Base-by-base conservation (phyloP, 2,329 filamentous ascomycete genomes). In the Cladosporium sp. region DNA sequence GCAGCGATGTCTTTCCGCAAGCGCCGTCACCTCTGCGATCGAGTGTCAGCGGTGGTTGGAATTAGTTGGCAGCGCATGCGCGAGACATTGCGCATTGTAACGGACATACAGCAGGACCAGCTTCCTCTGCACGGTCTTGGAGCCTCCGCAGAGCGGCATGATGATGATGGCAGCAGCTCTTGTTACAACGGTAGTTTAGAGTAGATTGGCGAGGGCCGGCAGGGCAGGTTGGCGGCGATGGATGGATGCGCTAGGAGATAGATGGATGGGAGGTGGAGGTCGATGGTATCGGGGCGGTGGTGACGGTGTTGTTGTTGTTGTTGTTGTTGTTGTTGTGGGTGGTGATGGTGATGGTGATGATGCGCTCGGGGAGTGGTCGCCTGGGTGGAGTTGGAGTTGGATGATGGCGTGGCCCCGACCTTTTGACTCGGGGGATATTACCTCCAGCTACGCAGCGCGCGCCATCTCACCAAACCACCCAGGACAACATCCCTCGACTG, bases 1-100 rank as follows among this genome's bases (percentile, higher is more conserved):
- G 82, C 75, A 98, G 81, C 70, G 93, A 97, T 64, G 95, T 99
- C 85, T 99, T 99, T 77, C 94, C 94, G 80, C 91, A 96, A 73
- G 94, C 94, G 85, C 94, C 94, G 78, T 98, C 94, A 74, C 94
- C 94, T 77, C 93, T 97, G 75, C 77, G 70, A 71, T 73, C 46
- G 57, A 51, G 61, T 46, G 36, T 70, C 64, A 67, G 72, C 67
- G 65, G 62, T 46, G 32, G 39, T 23, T 34, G 30, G 2, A 21
- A 57, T 21, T 39, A 16, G 49, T 28, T 21, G 18, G 26, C 14
- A 32, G 51, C 11, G 39, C 57, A 61, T 61, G 58, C 58, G 51
- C 63, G 59, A 49, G 14, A 26, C 25, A 18, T 46, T 46, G 61
- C 61, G 68, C 73, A 67, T 76, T 70, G 51, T 63, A 28, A 34